Percentiles rank a stretch among this genome's conserved stretches.
Conservation (phyloP, 2,329 filamentous ascomycete genomes). For the Trichothecium roseum region DNA sequence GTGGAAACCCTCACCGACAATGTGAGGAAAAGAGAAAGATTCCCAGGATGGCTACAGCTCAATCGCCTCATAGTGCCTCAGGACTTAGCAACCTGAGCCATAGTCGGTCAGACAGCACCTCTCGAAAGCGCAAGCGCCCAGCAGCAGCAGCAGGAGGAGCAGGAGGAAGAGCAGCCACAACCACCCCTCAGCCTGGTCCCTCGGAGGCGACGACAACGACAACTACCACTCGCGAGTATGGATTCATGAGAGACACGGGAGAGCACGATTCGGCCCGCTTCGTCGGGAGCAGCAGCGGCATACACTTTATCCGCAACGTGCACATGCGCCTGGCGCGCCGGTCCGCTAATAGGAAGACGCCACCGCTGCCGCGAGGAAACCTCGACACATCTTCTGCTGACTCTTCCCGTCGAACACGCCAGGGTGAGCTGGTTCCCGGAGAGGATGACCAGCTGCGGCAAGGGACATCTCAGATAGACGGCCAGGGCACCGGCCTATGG, state of each 20-base stretch:
- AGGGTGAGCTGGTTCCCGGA: constrained; percentile 36
- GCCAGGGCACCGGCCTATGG: constrained; percentile 16
- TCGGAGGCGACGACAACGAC: too few relatives aligned
- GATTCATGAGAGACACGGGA: constrained; percentile 38
- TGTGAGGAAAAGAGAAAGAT: too few relatives aligned
- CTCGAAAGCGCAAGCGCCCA: constrained; percentile 17
- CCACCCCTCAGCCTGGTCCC: constrained; percentile 11
- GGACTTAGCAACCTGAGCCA: constrained; percentile 12
- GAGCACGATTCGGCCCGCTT: constrained; percentile 39
- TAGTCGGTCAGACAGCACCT: constrained; percentile 10
- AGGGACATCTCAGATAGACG: constrained; percentile 13
- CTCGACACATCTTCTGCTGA: constrained; percentile 2
- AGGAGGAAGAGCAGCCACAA: too few relatives aligned
- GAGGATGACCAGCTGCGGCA: constrained; percentile 41
- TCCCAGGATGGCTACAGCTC: constrained; percentile 19
- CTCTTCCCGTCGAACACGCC: background rate
- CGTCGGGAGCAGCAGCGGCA: constrained; percentile 46
- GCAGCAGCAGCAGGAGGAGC: too few relatives aligned
- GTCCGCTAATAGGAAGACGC: constrained; percentile 6
- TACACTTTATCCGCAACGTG: constrained; percentile 47
- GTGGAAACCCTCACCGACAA: too few relatives aligned
- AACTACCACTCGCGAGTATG: constrained; percentile 20
- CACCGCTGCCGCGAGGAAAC: constrained; percentile 2
- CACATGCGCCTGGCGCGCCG: constrained; percentile 33
- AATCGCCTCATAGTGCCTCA: constrained; percentile 17